Percentiles rank a stretch among this genome's conserved stretches.
phyloP scores from a whole-genome alignment of 2,329 filamentous ascomycete species.

The Lecanicillium sp. region DNA sequence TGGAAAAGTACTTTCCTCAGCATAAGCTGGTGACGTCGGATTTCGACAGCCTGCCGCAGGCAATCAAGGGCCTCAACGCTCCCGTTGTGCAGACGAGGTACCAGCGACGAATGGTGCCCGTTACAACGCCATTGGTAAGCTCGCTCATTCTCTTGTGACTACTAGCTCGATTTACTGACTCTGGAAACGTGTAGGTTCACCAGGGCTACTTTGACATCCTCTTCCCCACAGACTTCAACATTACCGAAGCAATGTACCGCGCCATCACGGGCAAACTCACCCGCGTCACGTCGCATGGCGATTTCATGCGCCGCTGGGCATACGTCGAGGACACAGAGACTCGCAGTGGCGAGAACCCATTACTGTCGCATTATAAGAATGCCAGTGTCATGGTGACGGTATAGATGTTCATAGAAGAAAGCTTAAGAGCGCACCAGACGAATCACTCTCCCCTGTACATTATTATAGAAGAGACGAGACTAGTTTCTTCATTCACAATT shows the following conservation, averaged over 20 bases:
- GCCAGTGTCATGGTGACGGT: conserved; percentile 87
- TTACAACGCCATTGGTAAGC: conserved; percentile 82
- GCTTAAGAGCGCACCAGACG: not conserved
- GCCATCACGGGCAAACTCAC: conserved; percentile 90
- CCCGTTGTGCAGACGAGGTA: conserved; percentile 96
- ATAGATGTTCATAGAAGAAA: conserved; percentile 28
- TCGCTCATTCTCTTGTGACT: conserved; percentile 11
- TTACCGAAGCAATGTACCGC: conserved; percentile 87
- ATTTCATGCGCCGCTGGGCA: conserved; percentile 86
- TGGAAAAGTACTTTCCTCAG: conserved; percentile 80
- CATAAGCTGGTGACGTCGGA: conserved; percentile 86
- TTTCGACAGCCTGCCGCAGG: conserved; percentile 79
- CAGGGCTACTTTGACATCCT: conserved; percentile 99
- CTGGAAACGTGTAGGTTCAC: conserved; percentile 64
- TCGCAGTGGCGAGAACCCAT: conserved; percentile 82
- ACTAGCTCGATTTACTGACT: too few relatives aligned
- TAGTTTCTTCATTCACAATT: conserved; percentile 4
- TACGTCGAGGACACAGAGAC: conserved; percentile 86
- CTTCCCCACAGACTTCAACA: conserved; percentile 90
- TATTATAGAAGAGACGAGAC: conserved; percentile 9
- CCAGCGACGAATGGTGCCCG: conserved; percentile 77
- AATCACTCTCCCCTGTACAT: not conserved
- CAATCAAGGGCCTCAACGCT: conserved; percentile 77
- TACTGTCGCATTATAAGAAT: conserved; percentile 92
- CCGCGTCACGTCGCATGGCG: conserved; percentile 75